These are phyloP conservation scores for Extremus antarcticus DNA, from an alignment of 495 filamentous ascomycete species.

Conservation along the genomic window DNA sequence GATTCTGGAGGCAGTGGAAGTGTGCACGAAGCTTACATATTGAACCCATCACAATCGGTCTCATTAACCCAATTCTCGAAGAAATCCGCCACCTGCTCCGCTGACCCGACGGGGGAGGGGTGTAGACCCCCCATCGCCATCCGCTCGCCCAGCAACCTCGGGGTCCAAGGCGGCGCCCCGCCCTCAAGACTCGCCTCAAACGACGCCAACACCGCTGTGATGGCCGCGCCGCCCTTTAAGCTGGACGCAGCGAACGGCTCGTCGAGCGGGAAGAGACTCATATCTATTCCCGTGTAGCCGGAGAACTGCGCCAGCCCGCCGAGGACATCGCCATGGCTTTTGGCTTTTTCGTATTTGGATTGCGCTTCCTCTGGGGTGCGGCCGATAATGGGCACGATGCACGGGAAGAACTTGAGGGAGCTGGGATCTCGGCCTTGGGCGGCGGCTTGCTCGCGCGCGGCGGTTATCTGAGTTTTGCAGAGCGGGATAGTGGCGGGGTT, in stretches of 20 bases:
- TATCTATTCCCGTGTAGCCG: slow-evolving; percentile 48
- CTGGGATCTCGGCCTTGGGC: slow-evolving; percentile 37
- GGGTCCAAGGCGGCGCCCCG: slow-evolving; percentile 26
- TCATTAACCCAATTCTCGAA: slow-evolving; percentile 51
- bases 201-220: neutral
- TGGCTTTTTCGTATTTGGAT: slow-evolving; percentile 34
- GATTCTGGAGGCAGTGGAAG: too few relatives aligned
- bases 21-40: too few relatives aligned
- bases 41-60: slow-evolving; percentile 57
- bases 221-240: neutral
- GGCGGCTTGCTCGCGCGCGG: slow-evolving; percentile 36
- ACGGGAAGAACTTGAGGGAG: slow-evolving; percentile 43
- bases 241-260: neutral
- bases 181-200: slow-evolving; percentile 27
- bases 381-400: slow-evolving; percentile 42
- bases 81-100: slow-evolving; percentile 40
- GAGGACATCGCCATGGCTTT: slow-evolving; percentile 38
- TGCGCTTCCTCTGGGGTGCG: slow-evolving; percentile 43
- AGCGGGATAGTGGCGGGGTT: slow-evolving; percentile 21
- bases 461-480: slow-evolving; percentile 13
- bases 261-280: slow-evolving; percentile 34
- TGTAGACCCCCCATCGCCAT: slow-evolving; percentile 20
- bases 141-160: slow-evolving; percentile 12
- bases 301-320: slow-evolving; percentile 48
- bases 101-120: neutral